Evolutionary conservation across 345 rosid species (phyloP).

Genomic region (Gossypium bickii): DNA sequence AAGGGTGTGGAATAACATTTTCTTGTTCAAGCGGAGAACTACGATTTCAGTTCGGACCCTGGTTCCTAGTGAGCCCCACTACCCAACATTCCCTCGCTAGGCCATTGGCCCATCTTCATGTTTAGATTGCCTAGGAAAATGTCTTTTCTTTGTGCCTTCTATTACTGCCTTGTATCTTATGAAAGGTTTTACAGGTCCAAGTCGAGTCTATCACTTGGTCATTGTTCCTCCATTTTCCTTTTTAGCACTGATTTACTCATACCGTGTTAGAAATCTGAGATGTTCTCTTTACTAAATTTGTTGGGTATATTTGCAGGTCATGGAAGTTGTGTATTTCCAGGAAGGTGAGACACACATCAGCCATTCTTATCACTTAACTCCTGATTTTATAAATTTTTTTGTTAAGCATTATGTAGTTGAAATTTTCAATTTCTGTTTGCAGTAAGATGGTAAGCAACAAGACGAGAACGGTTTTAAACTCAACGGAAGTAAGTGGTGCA

Average conservation of each 20-base stretch:
- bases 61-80: slow-evolving; percentile 23
- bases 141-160: slow-evolving; percentile 15
- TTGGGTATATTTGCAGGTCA: slow-evolving; percentile 57
- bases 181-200: neutral
- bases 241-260: neutral
- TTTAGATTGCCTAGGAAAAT: slow-evolving; percentile 17
- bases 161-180: slow-evolving; percentile 10
- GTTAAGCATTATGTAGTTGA: slow-evolving; percentile 8
- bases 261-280: neutral
- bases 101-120: neutral
- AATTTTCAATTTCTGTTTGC: slow-evolving; percentile 23
- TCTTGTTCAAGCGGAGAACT: slow-evolving; percentile 13
- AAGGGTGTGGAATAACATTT: slow-evolving; percentile 19
- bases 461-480: slow-evolving; percentile 56
- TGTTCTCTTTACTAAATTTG: slow-evolving; percentile 11
- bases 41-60: slow-evolving; percentile 14
- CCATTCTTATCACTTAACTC: neutral
- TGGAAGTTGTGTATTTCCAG: slow-evolving; percentile 88
- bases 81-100: slow-evolving; percentile 1
- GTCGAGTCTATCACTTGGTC: slow-evolving; percentile 13
- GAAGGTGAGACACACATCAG: slow-evolving; percentile 54
- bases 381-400: too few relatives aligned
- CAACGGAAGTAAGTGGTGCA: slow-evolving; percentile 44
- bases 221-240: neutral
- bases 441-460: slow-evolving; percentile 68